These are phyloP conservation scores for Pyrenochaeta sp. DNA, from an alignment of 2,329 filamentous ascomycete species.

Conservation along the genomic window DNA sequence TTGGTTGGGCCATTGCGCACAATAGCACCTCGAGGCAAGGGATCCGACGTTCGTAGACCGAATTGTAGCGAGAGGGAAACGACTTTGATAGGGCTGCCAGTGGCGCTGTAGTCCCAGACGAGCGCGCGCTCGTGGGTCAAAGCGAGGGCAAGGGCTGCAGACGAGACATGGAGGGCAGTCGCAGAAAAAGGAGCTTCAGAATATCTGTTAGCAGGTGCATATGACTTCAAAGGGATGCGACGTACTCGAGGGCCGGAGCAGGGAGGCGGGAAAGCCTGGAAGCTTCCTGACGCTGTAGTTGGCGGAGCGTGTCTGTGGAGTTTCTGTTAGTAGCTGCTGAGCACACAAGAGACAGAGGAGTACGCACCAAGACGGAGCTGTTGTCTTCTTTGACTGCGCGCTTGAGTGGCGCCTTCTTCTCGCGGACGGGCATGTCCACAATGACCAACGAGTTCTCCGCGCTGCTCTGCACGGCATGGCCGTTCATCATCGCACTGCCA, in stretches of 20 bases:
- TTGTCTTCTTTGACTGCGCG: slow-evolving; percentile 72
- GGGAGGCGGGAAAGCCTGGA: slow-evolving; percentile 78
- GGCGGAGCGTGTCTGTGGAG: slow-evolving; percentile 75
- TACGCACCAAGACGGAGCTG: slow-evolving; percentile 68
- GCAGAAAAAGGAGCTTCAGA: slow-evolving; percentile 45
- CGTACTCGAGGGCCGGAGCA: slow-evolving; percentile 73
- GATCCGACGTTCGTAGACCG: slow-evolving; percentile 71
- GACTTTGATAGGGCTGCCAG: slow-evolving; percentile 71
- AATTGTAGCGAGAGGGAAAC: slow-evolving; percentile 82
- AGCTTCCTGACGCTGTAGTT: slow-evolving; percentile 87
- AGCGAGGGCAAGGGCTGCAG: slow-evolving; percentile 76
- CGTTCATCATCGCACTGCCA: slow-evolving; percentile 40
- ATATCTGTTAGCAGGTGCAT: slow-evolving; percentile 23
- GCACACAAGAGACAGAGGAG: neutral
- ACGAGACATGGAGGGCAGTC: slow-evolving; percentile 62
- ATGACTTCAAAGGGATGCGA: slow-evolving; percentile 19
- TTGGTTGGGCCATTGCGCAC: slow-evolving; percentile 79
- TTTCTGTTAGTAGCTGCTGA: slow-evolving; percentile 16
- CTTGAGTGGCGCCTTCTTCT: slow-evolving; percentile 52
- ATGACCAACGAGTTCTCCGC: slow-evolving; percentile 39
- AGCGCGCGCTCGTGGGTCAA: slow-evolving; percentile 83
- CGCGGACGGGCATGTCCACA: slow-evolving; percentile 50
- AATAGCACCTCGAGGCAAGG: slow-evolving; percentile 82
- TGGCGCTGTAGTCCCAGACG: slow-evolving; percentile 83
- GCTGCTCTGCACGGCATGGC: slow-evolving; percentile 36